Conservation (phyloP, 2,329 filamentous ascomycete genomes). For the Nannizziopsis barbatae region DNA sequence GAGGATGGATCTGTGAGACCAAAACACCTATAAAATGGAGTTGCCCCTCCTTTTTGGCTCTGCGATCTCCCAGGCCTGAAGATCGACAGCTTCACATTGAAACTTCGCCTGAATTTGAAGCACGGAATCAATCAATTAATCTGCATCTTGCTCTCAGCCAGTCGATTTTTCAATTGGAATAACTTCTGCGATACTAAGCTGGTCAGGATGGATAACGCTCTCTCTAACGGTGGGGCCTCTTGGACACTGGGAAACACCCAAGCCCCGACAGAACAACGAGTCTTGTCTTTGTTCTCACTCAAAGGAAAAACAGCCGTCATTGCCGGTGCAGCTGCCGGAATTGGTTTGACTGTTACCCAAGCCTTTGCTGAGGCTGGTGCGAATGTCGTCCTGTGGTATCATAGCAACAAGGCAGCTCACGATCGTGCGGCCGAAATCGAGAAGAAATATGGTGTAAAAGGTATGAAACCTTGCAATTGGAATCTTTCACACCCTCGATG, state of each 20-base stretch:
- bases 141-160: no score
- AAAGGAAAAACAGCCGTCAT: constrained; percentile 60
- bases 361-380: constrained; percentile 59
- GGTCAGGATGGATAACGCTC: constrained; percentile 5
- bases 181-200: not conserved
- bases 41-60: no score
- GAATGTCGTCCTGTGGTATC: constrained; percentile 63
- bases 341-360: constrained; percentile 54
- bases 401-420: constrained; percentile 54
- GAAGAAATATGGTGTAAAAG: constrained; percentile 55
- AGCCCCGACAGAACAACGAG: constrained; percentile 37
- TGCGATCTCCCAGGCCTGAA: no score
- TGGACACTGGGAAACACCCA: constrained; percentile 44
- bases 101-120: no score
- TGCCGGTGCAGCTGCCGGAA: constrained; percentile 58
- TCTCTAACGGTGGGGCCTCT: constrained; percentile 3
- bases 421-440: constrained; percentile 53
- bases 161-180: no score
- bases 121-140: no score
- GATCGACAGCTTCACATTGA: no score
- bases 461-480: constrained; percentile 26
- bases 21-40: no score
- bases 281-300: constrained; percentile 57
- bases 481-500: not conserved
- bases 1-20: no score